Conservation (phyloP, 805 yeast species). For the Wickerhamiella vanderwaltii region DNA sequence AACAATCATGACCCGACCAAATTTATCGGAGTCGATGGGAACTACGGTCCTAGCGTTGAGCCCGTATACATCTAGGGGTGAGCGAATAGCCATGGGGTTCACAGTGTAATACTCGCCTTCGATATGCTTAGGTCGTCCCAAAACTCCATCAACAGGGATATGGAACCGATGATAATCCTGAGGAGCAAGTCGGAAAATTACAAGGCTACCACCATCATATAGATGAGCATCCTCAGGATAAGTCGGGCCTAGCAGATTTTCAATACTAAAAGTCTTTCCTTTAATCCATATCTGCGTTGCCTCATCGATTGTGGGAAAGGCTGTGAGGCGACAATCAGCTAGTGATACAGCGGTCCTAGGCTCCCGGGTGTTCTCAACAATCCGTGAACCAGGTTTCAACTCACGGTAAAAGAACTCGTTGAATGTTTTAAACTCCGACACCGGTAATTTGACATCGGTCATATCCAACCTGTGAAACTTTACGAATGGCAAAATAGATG, state of each 20-base stretch:
- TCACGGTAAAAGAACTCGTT: slow-evolving; percentile 82
- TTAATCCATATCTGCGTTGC: slow-evolving; percentile 85
- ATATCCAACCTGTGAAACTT: slow-evolving; percentile 72
- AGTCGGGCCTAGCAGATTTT: slow-evolving; percentile 41
- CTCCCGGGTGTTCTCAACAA: slow-evolving; percentile 45
- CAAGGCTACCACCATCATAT: slow-evolving; percentile 47
- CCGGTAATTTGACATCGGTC: slow-evolving; percentile 49
- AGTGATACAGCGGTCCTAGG: slow-evolving; percentile 51
- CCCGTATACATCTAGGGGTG: slow-evolving; percentile 81
- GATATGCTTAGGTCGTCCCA: slow-evolving; percentile 55
- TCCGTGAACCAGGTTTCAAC: slow-evolving; percentile 58
- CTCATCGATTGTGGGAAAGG: slow-evolving; percentile 42
- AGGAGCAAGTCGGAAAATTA: slow-evolving; percentile 83
- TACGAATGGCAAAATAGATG: slow-evolving; percentile 63
- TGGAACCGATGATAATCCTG: slow-evolving; percentile 96
- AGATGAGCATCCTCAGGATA: slow-evolving; percentile 28
- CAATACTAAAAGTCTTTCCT: slow-evolving; percentile 61
- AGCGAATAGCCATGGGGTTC: slow-evolving; percentile 92
- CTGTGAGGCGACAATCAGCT: slow-evolving; percentile 79
- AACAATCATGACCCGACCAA: slow-evolving; percentile 65
- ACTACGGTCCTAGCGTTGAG: slow-evolving; percentile 74
- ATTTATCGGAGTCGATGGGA: slow-evolving; percentile 62
- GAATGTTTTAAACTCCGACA: slow-evolving; percentile 49
- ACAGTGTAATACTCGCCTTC: slow-evolving; percentile 93
- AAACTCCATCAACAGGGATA: slow-evolving; percentile 63